Evolutionary conservation across 2,329 filamentous ascomycete species (phyloP).

Genomic region (Alternaria novae-zelandiae): DNA sequence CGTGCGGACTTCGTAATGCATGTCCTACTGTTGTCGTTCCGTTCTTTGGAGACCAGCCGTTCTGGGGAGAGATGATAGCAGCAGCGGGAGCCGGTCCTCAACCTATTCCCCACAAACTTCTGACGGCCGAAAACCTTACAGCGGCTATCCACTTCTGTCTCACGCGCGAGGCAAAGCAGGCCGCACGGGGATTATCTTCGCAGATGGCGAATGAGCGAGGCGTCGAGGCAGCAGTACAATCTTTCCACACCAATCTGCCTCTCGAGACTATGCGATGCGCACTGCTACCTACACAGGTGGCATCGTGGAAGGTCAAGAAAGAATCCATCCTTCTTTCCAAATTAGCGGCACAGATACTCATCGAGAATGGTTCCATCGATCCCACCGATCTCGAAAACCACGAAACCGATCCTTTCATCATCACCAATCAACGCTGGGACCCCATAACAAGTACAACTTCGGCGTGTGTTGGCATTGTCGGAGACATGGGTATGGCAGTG

Average conservation of each 20-base stretch:
- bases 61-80: constrained; percentile 44
- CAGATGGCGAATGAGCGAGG: constrained; percentile 34
- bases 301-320: constrained; percentile 32
- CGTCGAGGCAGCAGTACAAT: constrained; percentile 29
- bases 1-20: constrained; percentile 76
- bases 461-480: constrained; percentile 62
- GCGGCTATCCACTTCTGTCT: constrained; percentile 32
- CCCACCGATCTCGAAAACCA: constrained; percentile 28
- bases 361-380: constrained; percentile 23
- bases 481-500: constrained; percentile 63
- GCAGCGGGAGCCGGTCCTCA: constrained; percentile 36
- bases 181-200: constrained; percentile 26
- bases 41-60: constrained; percentile 63
- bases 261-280: constrained; percentile 32
- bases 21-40: constrained; percentile 80
- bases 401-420: constrained; percentile 33
- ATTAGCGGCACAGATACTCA: constrained; percentile 30
- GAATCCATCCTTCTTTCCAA: constrained; percentile 26
- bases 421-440: constrained; percentile 57
- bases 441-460: constrained; percentile 70
- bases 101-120: constrained; percentile 33
- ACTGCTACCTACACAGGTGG: constrained; percentile 25
- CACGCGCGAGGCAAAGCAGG: constrained; percentile 14
- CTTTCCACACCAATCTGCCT: constrained; percentile 36
- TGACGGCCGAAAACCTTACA: constrained; percentile 34